Evolutionary conservation across 495 filamentous ascomycete species (phyloP), one percentile per base, ranked within the genome.

Genomic region (Hypoxylon trugodes): DNA sequence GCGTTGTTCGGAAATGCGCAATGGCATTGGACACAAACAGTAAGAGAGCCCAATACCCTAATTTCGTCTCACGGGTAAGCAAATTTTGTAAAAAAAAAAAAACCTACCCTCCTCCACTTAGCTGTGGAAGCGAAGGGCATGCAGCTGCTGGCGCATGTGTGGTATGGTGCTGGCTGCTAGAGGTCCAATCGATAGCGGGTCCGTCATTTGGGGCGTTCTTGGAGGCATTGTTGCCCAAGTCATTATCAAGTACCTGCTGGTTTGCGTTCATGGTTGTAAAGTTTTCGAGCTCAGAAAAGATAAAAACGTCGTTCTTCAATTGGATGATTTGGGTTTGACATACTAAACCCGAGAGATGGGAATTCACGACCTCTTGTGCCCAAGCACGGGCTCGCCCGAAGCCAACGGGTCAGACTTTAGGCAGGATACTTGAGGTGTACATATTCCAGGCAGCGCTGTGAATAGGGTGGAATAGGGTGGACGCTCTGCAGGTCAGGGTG

Each of bases 51-150:
- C n/a, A n/a, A n/a, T n/a, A n/a, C n/a, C n/a, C n/a, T n/a, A n/a
- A n/a, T n/a, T n/a, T n/a, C n/a, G n/a, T n/a, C n/a, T n/a, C n/a
- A 32, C 28, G 10, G 10, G 10, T 5, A 32, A 36, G 15, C 16
- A 32, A 12, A n/a, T 37, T 24, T 36, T 28, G 22, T 15, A 50
- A 50, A 50, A 57, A 57, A 57, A 48, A 57, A 57, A 40, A 12
- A 8, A 1, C 42, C 13, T 24, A 57, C 42, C 42, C 21, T 40
- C 22, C 33, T 38, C 15, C 42, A 30, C 19, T 26, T 5, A n/a
- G 8, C 3, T 15, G 50, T 13, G 36, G 6, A 21, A 41, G 6
- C 33, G 28, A 35, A 45, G 28, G 37, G 3, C 26, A 4, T 6
- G n/a, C 16, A 3, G 49, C 42, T 49, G 55, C 25, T 10, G 1